Evolutionary conservation across 139 green algal species (phyloP), one percentile per base, ranked within the genome.

Genomic region (Coelastrella sp.): DNA sequence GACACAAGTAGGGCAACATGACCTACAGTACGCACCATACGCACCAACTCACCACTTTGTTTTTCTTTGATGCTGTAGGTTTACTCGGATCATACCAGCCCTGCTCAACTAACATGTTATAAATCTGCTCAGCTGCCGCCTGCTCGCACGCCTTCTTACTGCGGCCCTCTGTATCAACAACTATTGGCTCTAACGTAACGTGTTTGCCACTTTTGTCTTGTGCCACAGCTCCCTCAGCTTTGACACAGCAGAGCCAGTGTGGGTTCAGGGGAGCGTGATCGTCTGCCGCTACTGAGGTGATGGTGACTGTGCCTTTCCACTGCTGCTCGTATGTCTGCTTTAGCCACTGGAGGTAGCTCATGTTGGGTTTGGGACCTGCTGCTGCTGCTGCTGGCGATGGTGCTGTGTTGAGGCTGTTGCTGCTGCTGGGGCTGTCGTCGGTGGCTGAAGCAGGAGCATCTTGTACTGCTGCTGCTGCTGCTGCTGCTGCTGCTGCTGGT

Each of bases 41-140:
- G n/a, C n/a, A n/a, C n/a, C n/a, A n/a, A n/a, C 83, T 88, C 83
- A 88, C 83, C 68, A 88, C 83, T 58, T 68, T 54, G 5, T 19
- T 19, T 4, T 88, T 80, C 54, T 71, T 80, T 0, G 83, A 47
- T 5, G 16, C 32, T 17, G 19, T 58, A n/a, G 83, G 68, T 7
- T 58, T 20, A 3, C 77, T 76, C 16, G 83, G 83, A 73, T 88
- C 83, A n/a, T 71, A 80, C 83, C 83, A 88, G 17, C 83, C 68
- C 19, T 58, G 22, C 5, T 57, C 66, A 6, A 88, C 83, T 16
- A 88, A 17, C 11, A 22, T 32, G 8, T 80, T 17, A 57, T 80
- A 57, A 57, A 88, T 58, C 19, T 80, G 17, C 13, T 64, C 6
- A 32, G 83, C 83, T 58, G 83, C 83, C 17, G 23, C 20, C 54